Evolutionary conservation across 805 yeast species (phyloP).

Genomic region (Suhomyces sp.): DNA sequence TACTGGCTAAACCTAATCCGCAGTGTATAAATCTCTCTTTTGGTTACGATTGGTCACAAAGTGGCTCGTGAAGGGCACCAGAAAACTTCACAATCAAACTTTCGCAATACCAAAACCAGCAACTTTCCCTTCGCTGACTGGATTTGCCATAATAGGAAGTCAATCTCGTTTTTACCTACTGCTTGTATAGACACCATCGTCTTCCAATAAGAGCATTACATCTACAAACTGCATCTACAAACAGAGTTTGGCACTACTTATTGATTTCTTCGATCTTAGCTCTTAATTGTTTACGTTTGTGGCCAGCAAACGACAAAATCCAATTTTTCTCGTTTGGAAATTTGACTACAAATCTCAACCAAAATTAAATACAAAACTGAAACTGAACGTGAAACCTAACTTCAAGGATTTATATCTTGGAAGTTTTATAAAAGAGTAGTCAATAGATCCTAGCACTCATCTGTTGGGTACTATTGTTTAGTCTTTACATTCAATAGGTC

Average conservation of each 20-base stretch:
- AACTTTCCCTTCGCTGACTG: not conserved
- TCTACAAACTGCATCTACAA: not conserved
- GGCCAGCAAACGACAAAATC: not conserved
- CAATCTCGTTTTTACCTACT: not conserved
- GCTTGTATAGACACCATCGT: not conserved
- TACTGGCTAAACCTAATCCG: not conserved
- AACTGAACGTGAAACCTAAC: not conserved
- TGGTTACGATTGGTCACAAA: slow-evolving; percentile 4
- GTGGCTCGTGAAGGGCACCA: slow-evolving; percentile 4
- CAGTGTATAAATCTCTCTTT: not conserved
- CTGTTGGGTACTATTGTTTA: not conserved
- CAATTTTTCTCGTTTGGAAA: not conserved
- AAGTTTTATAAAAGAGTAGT: not conserved
- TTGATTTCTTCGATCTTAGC: not conserved
- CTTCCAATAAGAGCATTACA: not conserved
- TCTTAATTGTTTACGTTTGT: not conserved
- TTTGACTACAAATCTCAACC: not conserved
- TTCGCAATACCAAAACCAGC: slow-evolving; percentile 2
- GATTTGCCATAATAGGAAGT: not conserved
- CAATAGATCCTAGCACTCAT: not conserved
- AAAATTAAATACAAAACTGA: not conserved
- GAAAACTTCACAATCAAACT: slow-evolving; percentile 2
- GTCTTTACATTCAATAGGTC: not conserved
- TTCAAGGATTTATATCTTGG: not conserved
- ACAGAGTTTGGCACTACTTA: not conserved